Percentiles rank a stretch among this genome's conserved stretches.
These are phyloP conservation scores for Noccaea bulbosa DNA, from an alignment of 345 rosid genomes.

Conservation along the genomic window DNA sequence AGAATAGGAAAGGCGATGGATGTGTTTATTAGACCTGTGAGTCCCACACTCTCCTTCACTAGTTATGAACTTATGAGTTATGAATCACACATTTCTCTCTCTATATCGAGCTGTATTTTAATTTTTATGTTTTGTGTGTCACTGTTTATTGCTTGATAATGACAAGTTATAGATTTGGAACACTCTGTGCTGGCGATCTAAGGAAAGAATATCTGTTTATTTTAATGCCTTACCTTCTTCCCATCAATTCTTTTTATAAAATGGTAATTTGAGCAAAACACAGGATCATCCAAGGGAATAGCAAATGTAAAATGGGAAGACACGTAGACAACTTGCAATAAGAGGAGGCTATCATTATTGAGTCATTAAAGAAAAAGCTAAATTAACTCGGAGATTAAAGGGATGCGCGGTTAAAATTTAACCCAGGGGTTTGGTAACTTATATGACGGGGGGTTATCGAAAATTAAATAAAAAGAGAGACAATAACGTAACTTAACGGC, in stretches of 20 bases:
- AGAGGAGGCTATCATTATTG: not conserved
- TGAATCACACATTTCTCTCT: slow-evolving; percentile 25
- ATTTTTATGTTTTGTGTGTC: not conserved
- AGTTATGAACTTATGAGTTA: slow-evolving; percentile 25
- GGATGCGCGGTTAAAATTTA: slow-evolving; percentile 30
- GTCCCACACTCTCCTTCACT: slow-evolving; percentile 36
- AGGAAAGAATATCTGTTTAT: slow-evolving; percentile 43
- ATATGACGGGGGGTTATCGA: slow-evolving; percentile 29
- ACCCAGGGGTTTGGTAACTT: slow-evolving; percentile 37
- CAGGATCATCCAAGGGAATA: slow-evolving; percentile 6
- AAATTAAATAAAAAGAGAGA: not conserved
- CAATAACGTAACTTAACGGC: slow-evolving; percentile 51
- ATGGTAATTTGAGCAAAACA: not conserved
- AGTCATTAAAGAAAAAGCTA: slow-evolving; percentile 20
- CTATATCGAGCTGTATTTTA: slow-evolving; percentile 38
- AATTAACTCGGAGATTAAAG: slow-evolving; percentile 23
- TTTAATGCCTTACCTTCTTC: slow-evolving; percentile 21
- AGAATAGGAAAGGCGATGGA: slow-evolving; percentile 26
- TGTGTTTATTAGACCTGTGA: slow-evolving; percentile 17
- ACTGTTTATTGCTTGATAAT: slow-evolving; percentile 36
- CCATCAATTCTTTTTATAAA: not conserved
- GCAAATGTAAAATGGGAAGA: not conserved
- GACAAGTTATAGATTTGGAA: slow-evolving; percentile 44
- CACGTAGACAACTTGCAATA: not conserved
- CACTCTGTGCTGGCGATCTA: slow-evolving; percentile 45